Evolutionary conservation across 495 filamentous ascomycete genomes (phyloP), one percentile per base, ranked within the genome.

Genomic region (Staphylotrichum longicolle): DNA sequence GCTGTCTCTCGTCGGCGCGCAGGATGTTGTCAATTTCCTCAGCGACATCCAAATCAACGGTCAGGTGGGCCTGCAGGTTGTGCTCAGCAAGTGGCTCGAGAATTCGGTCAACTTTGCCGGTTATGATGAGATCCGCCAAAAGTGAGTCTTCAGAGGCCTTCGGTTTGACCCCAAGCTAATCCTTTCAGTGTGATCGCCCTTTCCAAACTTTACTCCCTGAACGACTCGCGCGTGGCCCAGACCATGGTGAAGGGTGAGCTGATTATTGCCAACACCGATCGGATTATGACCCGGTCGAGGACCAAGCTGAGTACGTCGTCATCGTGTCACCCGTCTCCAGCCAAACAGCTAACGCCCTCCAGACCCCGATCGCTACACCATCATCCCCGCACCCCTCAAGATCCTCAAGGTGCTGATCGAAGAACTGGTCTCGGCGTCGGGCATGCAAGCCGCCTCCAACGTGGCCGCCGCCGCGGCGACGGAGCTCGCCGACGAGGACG

Each of bases 41-140:
- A 86, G 87, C 32, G 86, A 91, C 59, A 87, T 96, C 52, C 83
- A 91, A 63, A 84, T 98, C 59, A 83, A 83, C 35, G 82, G 80
- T 20, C 79, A 85, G 65, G 96, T 81, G 67, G 94, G 94, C 11
- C 78, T 98, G 7, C 83, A 91, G 55, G 86, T 97, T 3, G 94
- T 98, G 12, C 74, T 98, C 63, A 80, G 85, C 75, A 97, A 97
- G 74, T 98, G 94, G 94, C 81, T 98, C 0, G 93, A 96, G 74
- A 94, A 97, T 73, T 96, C 92, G 3, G 83, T 94, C 75, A 96
- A 88, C 71, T 98, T 98, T 74, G 90, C 91, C 7, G 94, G 94
- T 20, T 98, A 97, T 67, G 92, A 97, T 66, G 93, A 96, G 72
- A 98, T 96, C 67, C 81, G 92, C 66, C 91, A 96, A 71, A 98